phyloP scores from a whole-genome alignment of 2,329 filamentous ascomycete genomes.

The Plenodomus tracheiphilus region DNA sequence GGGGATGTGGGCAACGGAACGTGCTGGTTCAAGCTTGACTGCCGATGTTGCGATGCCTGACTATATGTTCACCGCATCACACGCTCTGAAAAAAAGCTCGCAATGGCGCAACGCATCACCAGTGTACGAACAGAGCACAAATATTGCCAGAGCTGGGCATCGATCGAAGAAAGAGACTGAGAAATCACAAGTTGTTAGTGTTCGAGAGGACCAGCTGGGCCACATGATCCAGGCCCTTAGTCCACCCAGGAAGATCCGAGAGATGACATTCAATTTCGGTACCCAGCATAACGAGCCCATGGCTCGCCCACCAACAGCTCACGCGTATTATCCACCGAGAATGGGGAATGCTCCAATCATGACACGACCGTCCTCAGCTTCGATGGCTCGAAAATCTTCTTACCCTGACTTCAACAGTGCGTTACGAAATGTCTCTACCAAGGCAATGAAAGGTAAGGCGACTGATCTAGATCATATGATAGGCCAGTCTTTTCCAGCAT shows the following conservation, averaged over 20 bases:
- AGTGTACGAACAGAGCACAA: constrained; percentile 3
- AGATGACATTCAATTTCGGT: constrained; percentile 1
- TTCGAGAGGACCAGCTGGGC: constrained; percentile 36
- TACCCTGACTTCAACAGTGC: constrained; percentile 21
- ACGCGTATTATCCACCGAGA: constrained; percentile 18
- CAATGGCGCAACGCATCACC: constrained; percentile 12
- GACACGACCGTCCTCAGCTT: constrained; percentile 26
- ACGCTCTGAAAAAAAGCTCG: constrained; percentile 8
- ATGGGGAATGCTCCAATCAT: constrained; percentile 15
- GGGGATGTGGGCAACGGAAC: constrained; percentile 24
- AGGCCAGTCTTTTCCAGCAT: background rate
- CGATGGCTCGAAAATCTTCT: constrained; percentile 28
- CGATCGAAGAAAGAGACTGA: constrained; percentile 10
- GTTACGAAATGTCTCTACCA: constrained; percentile 14
- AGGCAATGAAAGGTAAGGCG: constrained; percentile 3
- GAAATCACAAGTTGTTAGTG: constrained; percentile 24
- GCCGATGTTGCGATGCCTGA: constrained; percentile 24
- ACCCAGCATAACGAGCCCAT: constrained; percentile 3
- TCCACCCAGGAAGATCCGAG: constrained; percentile 63
- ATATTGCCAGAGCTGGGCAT: constrained; percentile 4
- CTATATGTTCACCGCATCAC: constrained; percentile 11
- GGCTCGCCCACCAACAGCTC: constrained; percentile 4
- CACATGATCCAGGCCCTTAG: constrained; percentile 30
- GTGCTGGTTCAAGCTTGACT: constrained; percentile 12
- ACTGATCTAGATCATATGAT: background rate